Evolutionary conservation across 2,329 filamentous ascomycete species (phyloP).

Genomic region (Sporothrix curviconia): DNA sequence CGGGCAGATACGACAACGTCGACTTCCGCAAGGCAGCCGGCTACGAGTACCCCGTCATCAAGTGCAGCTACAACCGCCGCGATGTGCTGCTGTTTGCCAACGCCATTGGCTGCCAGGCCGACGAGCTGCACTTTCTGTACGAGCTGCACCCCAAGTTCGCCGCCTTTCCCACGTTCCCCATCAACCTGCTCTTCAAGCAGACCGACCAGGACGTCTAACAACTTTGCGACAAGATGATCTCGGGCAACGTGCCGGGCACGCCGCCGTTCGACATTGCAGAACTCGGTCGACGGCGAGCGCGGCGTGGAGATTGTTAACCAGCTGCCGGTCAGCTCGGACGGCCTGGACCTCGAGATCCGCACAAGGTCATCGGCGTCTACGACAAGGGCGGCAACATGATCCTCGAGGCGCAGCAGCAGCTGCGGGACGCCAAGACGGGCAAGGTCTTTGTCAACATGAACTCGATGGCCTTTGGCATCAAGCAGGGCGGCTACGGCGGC

Average conservation of each 20-base stretch:
- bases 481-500: slow-evolving; percentile 39
- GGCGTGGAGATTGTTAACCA: slow-evolving; percentile 32
- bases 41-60: slow-evolving; percentile 31
- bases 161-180: slow-evolving; percentile 41
- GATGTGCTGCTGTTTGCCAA: slow-evolving; percentile 38
- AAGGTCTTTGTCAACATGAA: slow-evolving; percentile 33
- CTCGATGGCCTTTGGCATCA: slow-evolving; percentile 37
- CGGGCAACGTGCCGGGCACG: slow-evolving; percentile 31
- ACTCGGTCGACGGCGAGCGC: slow-evolving; percentile 37
- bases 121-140: slow-evolving; percentile 38
- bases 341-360: slow-evolving; percentile 33
- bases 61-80: slow-evolving; percentile 36
- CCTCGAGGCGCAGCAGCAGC: slow-evolving; percentile 33
- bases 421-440: slow-evolving; percentile 34
- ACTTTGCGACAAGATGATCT: slow-evolving; percentile 32
- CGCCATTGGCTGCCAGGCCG: slow-evolving; percentile 32
- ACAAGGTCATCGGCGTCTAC: slow-evolving; percentile 37
- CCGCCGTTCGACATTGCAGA: slow-evolving; percentile 36
- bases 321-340: slow-evolving; percentile 31
- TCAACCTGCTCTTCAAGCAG: slow-evolving; percentile 40
- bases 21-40: slow-evolving; percentile 35
- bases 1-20: slow-evolving; percentile 35
- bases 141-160: slow-evolving; percentile 39
- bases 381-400: slow-evolving; percentile 41
- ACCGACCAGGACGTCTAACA: slow-evolving; percentile 39